Conservation (phyloP, 1,284 basidiomycete species). For the Austropuccinia psidii region DNA sequence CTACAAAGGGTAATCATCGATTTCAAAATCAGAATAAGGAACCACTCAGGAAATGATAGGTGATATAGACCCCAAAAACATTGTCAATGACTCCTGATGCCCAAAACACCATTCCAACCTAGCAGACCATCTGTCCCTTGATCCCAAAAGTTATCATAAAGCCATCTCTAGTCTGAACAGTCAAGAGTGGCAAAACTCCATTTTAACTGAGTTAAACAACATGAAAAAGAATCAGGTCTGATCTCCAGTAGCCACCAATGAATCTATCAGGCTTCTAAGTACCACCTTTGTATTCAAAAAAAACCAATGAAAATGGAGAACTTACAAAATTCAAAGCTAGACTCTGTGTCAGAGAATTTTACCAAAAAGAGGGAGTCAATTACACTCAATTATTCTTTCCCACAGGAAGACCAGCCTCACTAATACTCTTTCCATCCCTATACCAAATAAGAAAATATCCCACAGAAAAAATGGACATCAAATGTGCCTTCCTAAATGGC, state of each 20-base stretch:
- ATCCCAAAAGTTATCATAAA: neutral
- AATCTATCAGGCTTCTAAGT: neutral
- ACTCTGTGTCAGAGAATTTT: neutral
- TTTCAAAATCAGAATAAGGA: too few species aligned
- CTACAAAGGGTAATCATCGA: too few species aligned
- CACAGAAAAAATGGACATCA: conserved; percentile 1
- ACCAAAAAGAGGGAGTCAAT: neutral
- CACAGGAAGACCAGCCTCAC: neutral
- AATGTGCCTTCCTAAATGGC: neutral
- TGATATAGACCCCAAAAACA: neutral
- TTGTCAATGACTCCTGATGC: neutral
- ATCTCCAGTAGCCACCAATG: too few species aligned
- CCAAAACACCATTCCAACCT: neutral
- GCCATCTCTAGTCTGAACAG: neutral
- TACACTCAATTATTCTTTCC: conserved; percentile 6
- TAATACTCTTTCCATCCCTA: neutral
- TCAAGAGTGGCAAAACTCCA: neutral
- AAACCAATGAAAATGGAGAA: neutral
- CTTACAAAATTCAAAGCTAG: neutral
- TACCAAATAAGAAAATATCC: neutral
- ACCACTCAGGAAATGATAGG: neutral
- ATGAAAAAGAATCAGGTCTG: neutral
- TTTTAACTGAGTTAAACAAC: neutral
- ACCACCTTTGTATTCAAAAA: conserved; percentile 7
- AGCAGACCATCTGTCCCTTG: neutral